These are phyloP conservation scores for Periconia digitata DNA, from an alignment of 2,329 filamentous ascomycete species.

Conservation along the genomic window DNA sequence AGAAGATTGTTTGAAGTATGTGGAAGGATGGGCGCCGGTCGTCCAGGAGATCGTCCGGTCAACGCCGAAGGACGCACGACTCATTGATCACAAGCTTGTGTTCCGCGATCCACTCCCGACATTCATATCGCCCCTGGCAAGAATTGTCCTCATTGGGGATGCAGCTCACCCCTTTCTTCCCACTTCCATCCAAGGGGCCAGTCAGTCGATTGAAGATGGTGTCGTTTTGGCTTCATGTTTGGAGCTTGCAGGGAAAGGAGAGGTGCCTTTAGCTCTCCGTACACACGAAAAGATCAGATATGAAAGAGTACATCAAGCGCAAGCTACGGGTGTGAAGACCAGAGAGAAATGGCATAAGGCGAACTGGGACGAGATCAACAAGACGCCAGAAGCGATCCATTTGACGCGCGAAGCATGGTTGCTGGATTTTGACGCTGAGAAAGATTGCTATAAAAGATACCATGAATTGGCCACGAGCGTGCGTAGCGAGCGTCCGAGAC, in stretches of 20 bases:
- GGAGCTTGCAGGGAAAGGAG: constrained; percentile 26
- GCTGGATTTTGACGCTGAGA: constrained; percentile 34
- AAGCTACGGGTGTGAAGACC: constrained; percentile 31
- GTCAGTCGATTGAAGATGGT: constrained; percentile 57
- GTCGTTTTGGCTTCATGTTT: constrained; percentile 30
- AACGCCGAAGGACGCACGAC: constrained; percentile 32
- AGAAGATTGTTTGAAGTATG: constrained; percentile 34
- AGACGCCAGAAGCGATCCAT: constrained; percentile 31
- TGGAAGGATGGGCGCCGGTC: constrained; percentile 33
- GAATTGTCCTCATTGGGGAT: constrained; percentile 56
- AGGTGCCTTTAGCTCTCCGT: constrained; percentile 24
- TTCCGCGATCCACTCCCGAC: constrained; percentile 56
- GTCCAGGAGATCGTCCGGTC: constrained; percentile 35
- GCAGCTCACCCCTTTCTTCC: constrained; percentile 58
- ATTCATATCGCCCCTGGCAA: constrained; percentile 53
- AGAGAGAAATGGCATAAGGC: constrained; percentile 35
- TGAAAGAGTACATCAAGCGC: constrained; percentile 30
- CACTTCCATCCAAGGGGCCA: constrained; percentile 56
- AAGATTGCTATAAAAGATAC: constrained; percentile 35
- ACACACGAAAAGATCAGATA: constrained; percentile 39
- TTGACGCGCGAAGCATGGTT: constrained; percentile 33
- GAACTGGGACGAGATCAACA: constrained; percentile 29
- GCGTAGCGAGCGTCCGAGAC: constrained; percentile 9
- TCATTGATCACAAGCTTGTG: constrained; percentile 59
- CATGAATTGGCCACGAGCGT: constrained; percentile 17